These are phyloP conservation scores for Scheffersomyces stambukii DNA, from an alignment of 1,139 yeast genomes.

Conservation along the genomic window DNA sequence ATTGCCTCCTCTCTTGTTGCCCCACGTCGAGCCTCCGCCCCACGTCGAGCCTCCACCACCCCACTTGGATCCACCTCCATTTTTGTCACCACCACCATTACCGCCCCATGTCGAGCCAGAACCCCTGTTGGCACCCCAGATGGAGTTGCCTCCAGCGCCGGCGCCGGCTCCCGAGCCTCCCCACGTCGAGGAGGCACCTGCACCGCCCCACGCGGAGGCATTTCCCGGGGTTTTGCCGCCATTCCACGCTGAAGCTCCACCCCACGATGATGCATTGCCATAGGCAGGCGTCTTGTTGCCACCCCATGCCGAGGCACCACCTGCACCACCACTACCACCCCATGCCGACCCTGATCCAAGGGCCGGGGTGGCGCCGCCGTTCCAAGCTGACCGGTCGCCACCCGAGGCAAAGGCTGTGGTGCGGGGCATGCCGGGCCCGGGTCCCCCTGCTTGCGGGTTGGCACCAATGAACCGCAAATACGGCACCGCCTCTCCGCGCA, in stretches of 20 bases:
- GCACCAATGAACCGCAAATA: slow-evolving; percentile 77
- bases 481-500: slow-evolving; percentile 65
- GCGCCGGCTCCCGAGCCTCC: slow-evolving; percentile 33
- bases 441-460: slow-evolving; percentile 14
- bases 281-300: slow-evolving; percentile 33
- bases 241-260: slow-evolving; percentile 24
- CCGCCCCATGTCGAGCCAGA: slow-evolving; percentile 32
- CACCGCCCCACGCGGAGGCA: slow-evolving; percentile 20
- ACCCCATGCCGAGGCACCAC: slow-evolving; percentile 23
- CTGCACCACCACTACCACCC: slow-evolving; percentile 25
- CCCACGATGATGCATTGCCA: slow-evolving; percentile 26
- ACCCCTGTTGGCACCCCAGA: slow-evolving; percentile 24
- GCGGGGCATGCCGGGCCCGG: not conserved
- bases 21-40: slow-evolving; percentile 39
- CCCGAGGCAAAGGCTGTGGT: too few relatives aligned
- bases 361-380: slow-evolving; percentile 32
- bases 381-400: slow-evolving; percentile 39
- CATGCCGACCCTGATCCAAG: slow-evolving; percentile 21
- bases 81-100: slow-evolving; percentile 20
- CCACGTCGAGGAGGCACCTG: slow-evolving; percentile 35
- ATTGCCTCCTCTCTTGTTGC: slow-evolving; percentile 4
- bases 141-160: slow-evolving; percentile 32
- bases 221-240: too few relatives aligned
- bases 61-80: slow-evolving; percentile 27
- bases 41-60: slow-evolving; percentile 24